phyloP scores from a whole-genome alignment of 1,284 basidiomycete species.

The Jaminaea rosea region DNA sequence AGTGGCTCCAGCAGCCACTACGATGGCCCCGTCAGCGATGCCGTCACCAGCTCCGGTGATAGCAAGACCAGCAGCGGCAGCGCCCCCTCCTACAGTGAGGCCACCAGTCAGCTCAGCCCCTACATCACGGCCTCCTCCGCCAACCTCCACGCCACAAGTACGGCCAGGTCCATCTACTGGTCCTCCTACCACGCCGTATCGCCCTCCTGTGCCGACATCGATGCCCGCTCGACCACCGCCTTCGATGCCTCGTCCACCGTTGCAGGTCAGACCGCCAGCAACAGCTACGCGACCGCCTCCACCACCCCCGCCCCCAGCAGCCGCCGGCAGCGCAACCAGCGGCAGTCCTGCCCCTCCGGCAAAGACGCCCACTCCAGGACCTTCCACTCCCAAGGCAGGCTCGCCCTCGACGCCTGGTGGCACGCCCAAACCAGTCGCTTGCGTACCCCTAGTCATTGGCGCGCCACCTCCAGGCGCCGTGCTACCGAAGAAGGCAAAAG shows the following conservation, averaged over 20 bases:
- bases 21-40: no score
- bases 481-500: conserved; percentile 34
- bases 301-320: neutral
- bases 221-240: neutral
- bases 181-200: conserved; percentile 4
- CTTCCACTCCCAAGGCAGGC: neutral
- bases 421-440: conserved; percentile 7
- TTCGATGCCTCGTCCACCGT: neutral
- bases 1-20: no score
- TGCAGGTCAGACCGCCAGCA: neutral
- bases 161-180: no score
- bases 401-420: neutral
- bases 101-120: no score
- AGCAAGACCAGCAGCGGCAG: no score
- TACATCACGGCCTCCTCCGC: no score
- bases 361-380: neutral
- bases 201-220: no score
- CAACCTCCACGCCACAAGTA: no score
- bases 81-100: no score
- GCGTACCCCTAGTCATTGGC: conserved; percentile 58
- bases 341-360: neutral
- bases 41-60: no score
- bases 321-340: conserved; percentile 5
- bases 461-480: conserved; percentile 1
- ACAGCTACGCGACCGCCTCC: neutral